Evolutionary conservation across 2,329 filamentous ascomycete species (phyloP), one percentile per base, ranked within the genome.

Genomic region (Trichoderma gracile): DNA sequence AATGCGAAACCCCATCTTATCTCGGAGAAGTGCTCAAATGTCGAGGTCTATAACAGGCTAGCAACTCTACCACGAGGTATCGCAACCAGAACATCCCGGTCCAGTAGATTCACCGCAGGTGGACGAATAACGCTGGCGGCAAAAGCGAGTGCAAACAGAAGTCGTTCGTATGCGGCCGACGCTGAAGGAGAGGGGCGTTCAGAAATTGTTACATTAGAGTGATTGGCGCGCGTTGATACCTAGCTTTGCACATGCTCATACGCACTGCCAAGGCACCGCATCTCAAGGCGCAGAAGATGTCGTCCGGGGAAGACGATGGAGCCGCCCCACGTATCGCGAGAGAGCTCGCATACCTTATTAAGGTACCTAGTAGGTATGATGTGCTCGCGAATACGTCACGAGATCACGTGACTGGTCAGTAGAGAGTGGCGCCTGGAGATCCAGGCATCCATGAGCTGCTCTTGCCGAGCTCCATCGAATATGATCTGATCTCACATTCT

Each of bases 1-100:
- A 71, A 97, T 92, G 67, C 92, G 88, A 68, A 96, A 80, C 17
- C 82, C 84, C 90, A 93, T 93, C 21, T 71, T 82, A 15, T n/a
- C 43, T 45, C 9, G 9, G 23, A 19, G 9, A 9, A 33, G 19
- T 27, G 5, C 5, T n/a, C 46, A n/a, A 38, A 5, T 46, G 4
- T 23, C 12, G 17, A 46, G 21, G 19, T 45, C 45, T 57, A 43
- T 43, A 15, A 14, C 52, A 52, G 52, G 33, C 53, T 17, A 25
- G 14, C 30, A 50, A 40, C 61, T 47, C 61, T 58, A 23, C 25
- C 23, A 23, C 25, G n/a, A 12, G n/a, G 53, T 45, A 7, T 25
- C 23, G 45, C 33, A 49, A 23, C 53, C 45, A 50, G 30, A 33
- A 58, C 61, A 64, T 64, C 38, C 61, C 53, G 53, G 23, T 58